Evolutionary conservation across 768 basidiomycete genomes (phyloP).

Genomic region (Agaricus bisporus): DNA sequence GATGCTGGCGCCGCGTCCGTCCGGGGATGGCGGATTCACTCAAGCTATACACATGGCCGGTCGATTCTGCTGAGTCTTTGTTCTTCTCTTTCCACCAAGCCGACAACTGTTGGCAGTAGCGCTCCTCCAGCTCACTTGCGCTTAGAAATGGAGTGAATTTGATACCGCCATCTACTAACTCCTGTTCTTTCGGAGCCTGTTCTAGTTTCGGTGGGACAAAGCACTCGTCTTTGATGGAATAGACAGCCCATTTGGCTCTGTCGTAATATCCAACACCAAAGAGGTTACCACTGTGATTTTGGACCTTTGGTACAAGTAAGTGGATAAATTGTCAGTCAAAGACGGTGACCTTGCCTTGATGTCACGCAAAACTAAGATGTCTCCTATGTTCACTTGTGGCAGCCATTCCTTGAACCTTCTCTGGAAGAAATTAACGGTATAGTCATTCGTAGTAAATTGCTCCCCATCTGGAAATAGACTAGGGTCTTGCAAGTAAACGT

Average conservation of each 20-base stretch:
- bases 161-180: not conserved
- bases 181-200: not conserved
- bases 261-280: conserved; percentile 5
- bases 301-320: not conserved
- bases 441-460: not conserved
- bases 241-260: not conserved
- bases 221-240: not conserved
- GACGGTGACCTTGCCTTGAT: not conserved
- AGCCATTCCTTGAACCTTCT: conserved; percentile 6
- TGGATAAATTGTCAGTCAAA: not conserved
- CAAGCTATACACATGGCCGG: conserved; percentile 1
- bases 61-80: not conserved
- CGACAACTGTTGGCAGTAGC: conserved; percentile 6
- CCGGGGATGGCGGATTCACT: not conserved
- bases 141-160: conserved; percentile 1
- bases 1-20: conserved; percentile 24
- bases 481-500: conserved; percentile 1
- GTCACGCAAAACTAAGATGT: not conserved
- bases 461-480: not conserved
- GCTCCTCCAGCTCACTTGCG: not conserved
- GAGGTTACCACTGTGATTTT: not conserved
- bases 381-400: not conserved
- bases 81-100: conserved; percentile 8
- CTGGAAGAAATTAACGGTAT: not conserved
- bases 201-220: not conserved